These are phyloP conservation scores for Colletotrichum sp. DNA, from an alignment of 2,329 filamentous ascomycete species.

Conservation along the genomic window DNA sequence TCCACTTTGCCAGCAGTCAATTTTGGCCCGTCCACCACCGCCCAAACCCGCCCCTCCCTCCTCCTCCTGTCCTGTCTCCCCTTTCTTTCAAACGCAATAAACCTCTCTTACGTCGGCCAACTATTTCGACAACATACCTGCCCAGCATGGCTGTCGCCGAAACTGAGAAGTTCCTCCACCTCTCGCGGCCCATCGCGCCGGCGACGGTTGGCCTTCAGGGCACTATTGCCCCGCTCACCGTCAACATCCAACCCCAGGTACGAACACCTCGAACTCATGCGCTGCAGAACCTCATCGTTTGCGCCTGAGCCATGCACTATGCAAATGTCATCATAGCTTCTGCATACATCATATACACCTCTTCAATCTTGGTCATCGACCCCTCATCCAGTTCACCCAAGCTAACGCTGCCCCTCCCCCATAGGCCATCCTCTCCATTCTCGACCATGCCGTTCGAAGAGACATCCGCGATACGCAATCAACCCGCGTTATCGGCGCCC, in stretches of 20 bases:
- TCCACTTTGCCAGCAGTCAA: conserved; percentile 25
- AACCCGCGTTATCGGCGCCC: conserved; percentile 94
- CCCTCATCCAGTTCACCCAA: not conserved
- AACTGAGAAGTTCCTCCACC: conserved; percentile 89
- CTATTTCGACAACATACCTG: conserved; percentile 26
- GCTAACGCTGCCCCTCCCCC: not conserved
- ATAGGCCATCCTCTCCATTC: conserved; percentile 74
- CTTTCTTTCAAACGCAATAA: conserved; percentile 21
- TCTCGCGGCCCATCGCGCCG: conserved; percentile 89
- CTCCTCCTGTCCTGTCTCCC: conserved; percentile 20
- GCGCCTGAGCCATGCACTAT: not conserved
- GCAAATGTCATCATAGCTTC: not conserved
- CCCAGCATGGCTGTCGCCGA: conserved; percentile 76
- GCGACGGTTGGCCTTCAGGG: conserved; percentile 79
- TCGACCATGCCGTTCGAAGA: conserved; percentile 93
- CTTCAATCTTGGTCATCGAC: not conserved
- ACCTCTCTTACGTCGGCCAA: conserved; percentile 8
- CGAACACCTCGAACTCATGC: conserved; percentile 31
- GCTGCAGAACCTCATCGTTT: not conserved
- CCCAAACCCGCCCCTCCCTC: conserved; percentile 7
- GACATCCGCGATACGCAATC: conserved; percentile 79
- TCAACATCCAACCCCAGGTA: conserved; percentile 96
- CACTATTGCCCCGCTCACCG: conserved; percentile 88
- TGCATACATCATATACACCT: not conserved
- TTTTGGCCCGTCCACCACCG: conserved; percentile 16